Evolutionary conservation across 2,329 filamentous ascomycete species (phyloP).

Genomic region (Botrytis sinoallii): DNA sequence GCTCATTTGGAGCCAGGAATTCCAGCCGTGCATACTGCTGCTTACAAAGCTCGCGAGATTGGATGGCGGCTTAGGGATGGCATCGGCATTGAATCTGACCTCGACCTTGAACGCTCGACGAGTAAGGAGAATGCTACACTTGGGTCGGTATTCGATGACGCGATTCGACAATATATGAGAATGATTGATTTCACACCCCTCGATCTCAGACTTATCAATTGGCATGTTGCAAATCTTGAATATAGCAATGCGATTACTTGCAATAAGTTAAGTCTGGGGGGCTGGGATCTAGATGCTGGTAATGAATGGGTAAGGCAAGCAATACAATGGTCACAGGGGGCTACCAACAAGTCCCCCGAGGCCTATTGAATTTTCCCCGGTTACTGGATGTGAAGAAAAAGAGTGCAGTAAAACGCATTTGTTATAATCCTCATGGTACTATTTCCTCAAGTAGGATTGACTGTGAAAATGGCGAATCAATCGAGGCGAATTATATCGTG

Average conservation of each 20-base stretch:
- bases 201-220: conserved; percentile 89
- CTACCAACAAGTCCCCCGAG: conserved; percentile 89
- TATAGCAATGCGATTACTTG: conserved; percentile 94
- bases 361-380: conserved; percentile 72
- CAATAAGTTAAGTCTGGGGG: conserved; percentile 78
- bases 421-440: conserved; percentile 52
- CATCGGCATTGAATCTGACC: conserved; percentile 58
- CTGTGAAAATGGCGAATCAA: conserved; percentile 71
- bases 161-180: conserved; percentile 81
- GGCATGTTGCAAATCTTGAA: conserved; percentile 97
- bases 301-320: conserved; percentile 96
- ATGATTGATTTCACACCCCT: conserved; percentile 80
- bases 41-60: conserved; percentile 73
- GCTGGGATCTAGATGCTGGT: conserved; percentile 96
- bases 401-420: conserved; percentile 68
- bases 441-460: conserved; percentile 58
- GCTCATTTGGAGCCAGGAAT: conserved; percentile 69
- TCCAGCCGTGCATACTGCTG: conserved; percentile 67
- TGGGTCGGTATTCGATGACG: conserved; percentile 87
- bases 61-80: conserved; percentile 75
- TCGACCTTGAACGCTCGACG: conserved; percentile 68
- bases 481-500: conserved; percentile 88
- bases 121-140: conserved; percentile 65
- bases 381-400: conserved; percentile 74
- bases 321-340: conserved; percentile 92